A percentile compares a stretch with the other conserved stretches of the same genome.
These are phyloP conservation scores for Camelina laxa DNA, from an alignment of 345 rosid genomes.

Conservation along the genomic window DNA sequence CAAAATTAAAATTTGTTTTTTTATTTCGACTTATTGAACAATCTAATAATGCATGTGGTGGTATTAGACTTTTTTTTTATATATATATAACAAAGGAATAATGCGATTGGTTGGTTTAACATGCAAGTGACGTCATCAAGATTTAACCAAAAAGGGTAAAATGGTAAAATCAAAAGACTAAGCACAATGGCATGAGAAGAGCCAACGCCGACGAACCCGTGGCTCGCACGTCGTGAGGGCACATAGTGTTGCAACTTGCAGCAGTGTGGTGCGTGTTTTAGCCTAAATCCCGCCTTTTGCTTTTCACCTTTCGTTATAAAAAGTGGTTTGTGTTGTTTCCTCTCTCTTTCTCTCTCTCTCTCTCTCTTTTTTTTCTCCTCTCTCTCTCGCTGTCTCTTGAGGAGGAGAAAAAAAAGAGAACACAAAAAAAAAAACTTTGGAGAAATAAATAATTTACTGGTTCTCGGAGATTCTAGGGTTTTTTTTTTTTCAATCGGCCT, in stretches of 20 bases:
- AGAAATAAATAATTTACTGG: background rate
- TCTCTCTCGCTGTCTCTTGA: constrained; percentile 9
- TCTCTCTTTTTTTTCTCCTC: background rate
- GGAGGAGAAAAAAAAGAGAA: constrained; percentile 15
- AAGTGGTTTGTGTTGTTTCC: background rate
- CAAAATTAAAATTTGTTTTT: no score
- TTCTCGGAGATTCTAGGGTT: constrained; percentile 36
- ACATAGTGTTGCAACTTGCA: background rate
- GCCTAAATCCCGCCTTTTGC: constrained; percentile 48
- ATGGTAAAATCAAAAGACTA: background rate
- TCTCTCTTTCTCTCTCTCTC: constrained; percentile 1
- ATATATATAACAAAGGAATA: background rate
- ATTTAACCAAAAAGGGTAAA: background rate
- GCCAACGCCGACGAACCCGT: constrained; percentile 35
- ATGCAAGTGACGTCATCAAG: background rate
- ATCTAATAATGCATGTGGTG: constrained; percentile 13
- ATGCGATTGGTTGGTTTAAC: background rate
- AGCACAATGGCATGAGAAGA: background rate
- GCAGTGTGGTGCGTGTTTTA: constrained; percentile 14
- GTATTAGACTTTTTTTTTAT: background rate
- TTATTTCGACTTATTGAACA: background rate
- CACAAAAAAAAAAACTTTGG: background rate
- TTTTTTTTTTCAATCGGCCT: background rate
- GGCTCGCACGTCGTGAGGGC: constrained; percentile 34
- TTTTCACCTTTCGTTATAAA: constrained; percentile 39